These are phyloP conservation scores for Amaranthus cruentus DNA, from an alignment of 148 eudicot species.

Conservation along the genomic window DNA sequence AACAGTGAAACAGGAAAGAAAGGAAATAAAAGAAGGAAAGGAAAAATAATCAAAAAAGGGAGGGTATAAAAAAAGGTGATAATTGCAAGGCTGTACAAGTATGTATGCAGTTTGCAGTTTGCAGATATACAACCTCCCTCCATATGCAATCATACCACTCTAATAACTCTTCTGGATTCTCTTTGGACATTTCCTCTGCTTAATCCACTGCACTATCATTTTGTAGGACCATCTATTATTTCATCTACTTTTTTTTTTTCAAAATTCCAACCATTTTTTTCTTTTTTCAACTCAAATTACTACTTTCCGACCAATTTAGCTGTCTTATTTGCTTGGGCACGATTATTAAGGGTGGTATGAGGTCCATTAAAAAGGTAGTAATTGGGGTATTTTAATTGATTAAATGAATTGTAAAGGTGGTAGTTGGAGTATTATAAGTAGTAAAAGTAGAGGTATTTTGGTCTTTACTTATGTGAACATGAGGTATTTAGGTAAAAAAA, in stretches of 20 bases:
- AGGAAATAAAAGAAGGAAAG: background rate
- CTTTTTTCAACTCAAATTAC: too few species aligned
- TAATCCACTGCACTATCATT: constrained; percentile 6
- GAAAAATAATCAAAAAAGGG: background rate
- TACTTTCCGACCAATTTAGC: too few species aligned
- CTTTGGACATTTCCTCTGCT: constrained; percentile 14
- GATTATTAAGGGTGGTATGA: too few species aligned
- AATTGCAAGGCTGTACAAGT: constrained; percentile 13
- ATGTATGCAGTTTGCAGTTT: background rate
- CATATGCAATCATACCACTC: constrained; percentile 23
- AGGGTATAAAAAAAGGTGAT: constrained; percentile 1
- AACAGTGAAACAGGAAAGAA: background rate
- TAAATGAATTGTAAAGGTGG: too few species aligned
- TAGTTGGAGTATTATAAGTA: too few species aligned
- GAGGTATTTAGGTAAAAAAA: too few species aligned
- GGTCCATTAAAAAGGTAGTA: too few species aligned
- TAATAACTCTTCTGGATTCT: constrained; percentile 10
- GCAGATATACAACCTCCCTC: background rate
- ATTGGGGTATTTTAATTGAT: too few species aligned
- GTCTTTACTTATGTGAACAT: too few species aligned
- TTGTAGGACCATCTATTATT: background rate
- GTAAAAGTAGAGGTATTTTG: too few species aligned
- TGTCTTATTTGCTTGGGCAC: too few species aligned
- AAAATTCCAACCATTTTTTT: background rate
- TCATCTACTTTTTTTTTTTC: too few species aligned